phyloP scores from a whole-genome alignment of 306 rosid genomes.

The Trifolium fragiferum region DNA sequence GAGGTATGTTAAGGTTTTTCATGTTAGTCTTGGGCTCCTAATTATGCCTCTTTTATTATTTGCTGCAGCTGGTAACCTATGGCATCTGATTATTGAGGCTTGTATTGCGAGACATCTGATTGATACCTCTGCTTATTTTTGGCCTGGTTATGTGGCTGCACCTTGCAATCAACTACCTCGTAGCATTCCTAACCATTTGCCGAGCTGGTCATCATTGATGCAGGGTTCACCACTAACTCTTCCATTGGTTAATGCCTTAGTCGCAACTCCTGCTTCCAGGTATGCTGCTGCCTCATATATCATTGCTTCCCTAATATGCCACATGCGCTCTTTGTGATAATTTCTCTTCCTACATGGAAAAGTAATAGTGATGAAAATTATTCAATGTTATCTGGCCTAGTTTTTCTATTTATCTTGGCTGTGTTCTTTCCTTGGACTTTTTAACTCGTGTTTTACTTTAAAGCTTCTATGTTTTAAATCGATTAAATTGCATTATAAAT shows the following conservation, averaged over 20 bases:
- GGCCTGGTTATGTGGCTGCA: slow-evolving; percentile 91
- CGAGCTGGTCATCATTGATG: slow-evolving; percentile 90
- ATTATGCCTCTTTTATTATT: slow-evolving; percentile 29
- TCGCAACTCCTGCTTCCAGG: slow-evolving; percentile 97
- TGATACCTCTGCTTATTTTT: slow-evolving; percentile 85
- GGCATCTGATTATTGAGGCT: slow-evolving; percentile 92
- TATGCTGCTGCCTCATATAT: slow-evolving; percentile 55
- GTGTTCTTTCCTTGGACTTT: slow-evolving; percentile 4
- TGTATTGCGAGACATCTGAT: slow-evolving; percentile 86
- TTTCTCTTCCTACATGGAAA: slow-evolving; percentile 31
- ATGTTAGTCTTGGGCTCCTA: slow-evolving; percentile 21
- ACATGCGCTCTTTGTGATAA: slow-evolving; percentile 24
- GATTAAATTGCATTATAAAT: slow-evolving; percentile 14
- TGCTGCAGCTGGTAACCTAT: slow-evolving; percentile 83
- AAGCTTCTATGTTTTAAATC: slow-evolving; percentile 1
- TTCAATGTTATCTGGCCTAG: slow-evolving; percentile 11
- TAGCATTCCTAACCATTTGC: slow-evolving; percentile 61
- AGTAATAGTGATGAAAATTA: background rate
- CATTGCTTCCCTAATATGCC: slow-evolving; percentile 13
- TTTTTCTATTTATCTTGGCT: slow-evolving; percentile 17
- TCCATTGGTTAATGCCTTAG: slow-evolving; percentile 70
- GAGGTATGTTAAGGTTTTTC: slow-evolving; percentile 23
- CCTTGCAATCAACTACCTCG: slow-evolving; percentile 69
- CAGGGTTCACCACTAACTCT: slow-evolving; percentile 80
- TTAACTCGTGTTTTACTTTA: background rate